Evolutionary conservation across 1,284 basidiomycete species (phyloP).

Genomic region (Sanghuangporus weigelae): DNA sequence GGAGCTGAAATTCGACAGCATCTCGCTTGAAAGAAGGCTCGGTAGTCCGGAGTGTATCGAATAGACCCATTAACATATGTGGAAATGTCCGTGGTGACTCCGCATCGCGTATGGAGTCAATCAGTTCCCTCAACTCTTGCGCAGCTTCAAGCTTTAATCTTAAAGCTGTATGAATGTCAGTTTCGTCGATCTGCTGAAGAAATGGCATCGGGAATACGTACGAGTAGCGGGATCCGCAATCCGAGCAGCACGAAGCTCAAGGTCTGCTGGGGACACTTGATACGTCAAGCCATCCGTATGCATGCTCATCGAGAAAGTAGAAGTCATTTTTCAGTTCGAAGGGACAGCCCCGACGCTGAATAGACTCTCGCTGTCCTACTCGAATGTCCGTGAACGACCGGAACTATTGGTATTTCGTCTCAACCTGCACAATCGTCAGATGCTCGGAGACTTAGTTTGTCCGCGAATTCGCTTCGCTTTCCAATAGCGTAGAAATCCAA

Average conservation of each 20-base stretch:
- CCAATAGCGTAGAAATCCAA: too few species aligned
- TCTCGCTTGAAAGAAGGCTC: constrained; percentile 78
- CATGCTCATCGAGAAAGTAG: background rate
- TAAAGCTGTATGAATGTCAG: constrained; percentile 44
- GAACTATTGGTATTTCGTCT: too few species aligned
- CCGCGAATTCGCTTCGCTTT: too few species aligned
- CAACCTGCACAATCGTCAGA: too few species aligned
- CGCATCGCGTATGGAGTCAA: constrained; percentile 79
- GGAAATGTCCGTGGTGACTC: constrained; percentile 73
- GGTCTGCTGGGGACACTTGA: constrained; percentile 48
- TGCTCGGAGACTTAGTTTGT: too few species aligned
- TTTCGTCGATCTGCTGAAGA: background rate
- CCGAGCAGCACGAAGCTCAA: constrained; percentile 63
- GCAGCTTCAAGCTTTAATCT: constrained; percentile 66
- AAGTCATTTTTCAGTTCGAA: background rate
- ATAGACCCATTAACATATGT: constrained; percentile 73
- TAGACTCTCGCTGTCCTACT: background rate
- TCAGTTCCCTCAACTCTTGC: constrained; percentile 80
- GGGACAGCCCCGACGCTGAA: background rate
- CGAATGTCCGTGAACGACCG: too few species aligned
- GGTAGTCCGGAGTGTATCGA: constrained; percentile 74
- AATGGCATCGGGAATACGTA: constrained; percentile 6
- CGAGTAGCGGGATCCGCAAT: constrained; percentile 59
- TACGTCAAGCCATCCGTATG: constrained; percentile 40
- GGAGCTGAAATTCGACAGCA: constrained; percentile 79